Evolutionary conservation across 2,329 filamentous ascomycete species (phyloP).

Genomic region (Colletotrichum lini): DNA sequence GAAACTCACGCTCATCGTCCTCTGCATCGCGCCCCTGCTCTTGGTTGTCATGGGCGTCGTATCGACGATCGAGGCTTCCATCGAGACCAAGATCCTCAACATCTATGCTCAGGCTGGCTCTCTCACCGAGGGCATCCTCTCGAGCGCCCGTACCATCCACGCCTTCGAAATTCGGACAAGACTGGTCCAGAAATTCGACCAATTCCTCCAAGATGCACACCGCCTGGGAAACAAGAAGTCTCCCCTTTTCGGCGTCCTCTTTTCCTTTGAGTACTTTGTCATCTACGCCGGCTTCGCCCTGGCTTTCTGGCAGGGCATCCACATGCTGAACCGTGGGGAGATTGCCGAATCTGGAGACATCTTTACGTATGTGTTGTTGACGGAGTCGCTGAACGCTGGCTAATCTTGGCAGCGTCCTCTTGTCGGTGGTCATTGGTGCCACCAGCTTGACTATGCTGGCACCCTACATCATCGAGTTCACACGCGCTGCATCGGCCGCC

Average conservation of each 20-base stretch:
- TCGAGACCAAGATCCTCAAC: slow-evolving; percentile 54
- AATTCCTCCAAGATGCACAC: slow-evolving; percentile 55
- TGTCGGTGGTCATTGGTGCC: slow-evolving; percentile 57
- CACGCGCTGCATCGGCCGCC: slow-evolving; percentile 54
- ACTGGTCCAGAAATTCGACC: slow-evolving; percentile 57
- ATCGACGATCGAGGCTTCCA: slow-evolving; percentile 47
- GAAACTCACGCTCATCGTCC: slow-evolving; percentile 59
- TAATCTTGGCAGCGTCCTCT: slow-evolving; percentile 50
- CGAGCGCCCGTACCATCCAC: slow-evolving; percentile 58
- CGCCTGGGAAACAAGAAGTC: slow-evolving; percentile 56
- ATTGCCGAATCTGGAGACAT: slow-evolving; percentile 55
- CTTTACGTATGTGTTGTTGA: slow-evolving; percentile 51
- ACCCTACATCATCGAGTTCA: slow-evolving; percentile 56
- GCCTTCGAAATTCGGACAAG: slow-evolving; percentile 59
- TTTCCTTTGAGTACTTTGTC: slow-evolving; percentile 56
- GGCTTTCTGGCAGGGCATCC: slow-evolving; percentile 62
- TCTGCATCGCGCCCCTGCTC: slow-evolving; percentile 51
- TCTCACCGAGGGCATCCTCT: slow-evolving; percentile 55
- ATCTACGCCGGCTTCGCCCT: slow-evolving; percentile 60
- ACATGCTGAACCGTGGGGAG: slow-evolving; percentile 55
- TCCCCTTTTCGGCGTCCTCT: slow-evolving; percentile 55
- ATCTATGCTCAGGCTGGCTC: slow-evolving; percentile 53
- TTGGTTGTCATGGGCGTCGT: slow-evolving; percentile 51
- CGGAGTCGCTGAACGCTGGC: neutral
- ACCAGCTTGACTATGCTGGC: slow-evolving; percentile 54